Percentiles rank a stretch among this genome's conserved stretches.
Evolutionary conservation across 768 basidiomycete genomes (phyloP).

Genomic region (Scleroderma bovista): DNA sequence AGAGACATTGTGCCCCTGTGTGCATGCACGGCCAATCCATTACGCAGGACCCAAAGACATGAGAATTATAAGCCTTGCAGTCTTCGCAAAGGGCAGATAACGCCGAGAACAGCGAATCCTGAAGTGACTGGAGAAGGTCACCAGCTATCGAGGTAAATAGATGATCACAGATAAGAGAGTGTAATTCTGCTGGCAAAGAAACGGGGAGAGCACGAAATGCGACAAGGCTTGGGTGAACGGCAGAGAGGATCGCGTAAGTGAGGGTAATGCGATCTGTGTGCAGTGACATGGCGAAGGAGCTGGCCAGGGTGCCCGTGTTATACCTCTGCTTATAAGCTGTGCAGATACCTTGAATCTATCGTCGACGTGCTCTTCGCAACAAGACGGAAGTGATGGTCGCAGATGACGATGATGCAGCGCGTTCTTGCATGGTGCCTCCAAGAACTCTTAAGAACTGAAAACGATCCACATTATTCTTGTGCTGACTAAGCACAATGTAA

Average conservation of each 20-base stretch:
- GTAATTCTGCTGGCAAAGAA: conserved; percentile 46
- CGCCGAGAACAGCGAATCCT: conserved; percentile 30
- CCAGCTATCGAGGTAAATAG: conserved; percentile 40
- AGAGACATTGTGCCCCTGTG: conserved; percentile 41
- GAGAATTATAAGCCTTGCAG: conserved; percentile 46
- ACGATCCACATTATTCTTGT: too few relatives aligned
- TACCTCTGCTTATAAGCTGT: neutral
- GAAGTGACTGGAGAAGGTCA: conserved; percentile 38
- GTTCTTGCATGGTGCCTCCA: too few relatives aligned
- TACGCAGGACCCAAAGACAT: conserved; percentile 48
- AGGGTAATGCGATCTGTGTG: conserved; percentile 39
- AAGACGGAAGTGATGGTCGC: too few relatives aligned
- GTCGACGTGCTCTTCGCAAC: too few relatives aligned
- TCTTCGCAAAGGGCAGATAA: conserved; percentile 39
- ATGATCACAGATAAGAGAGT: conserved; percentile 45
- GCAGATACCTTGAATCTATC: too few relatives aligned
- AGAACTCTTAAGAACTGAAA: too few relatives aligned
- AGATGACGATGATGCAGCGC: too few relatives aligned
- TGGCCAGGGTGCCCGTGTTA: neutral
- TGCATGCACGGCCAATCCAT: conserved; percentile 51
- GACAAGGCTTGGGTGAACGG: conserved; percentile 40
- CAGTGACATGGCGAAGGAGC: conserved; percentile 18
- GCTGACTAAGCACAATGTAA: too few relatives aligned
- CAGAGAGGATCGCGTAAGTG: conserved; percentile 48
- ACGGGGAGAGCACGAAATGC: conserved; percentile 21